Percentiles rank a stretch among this genome's conserved stretches.
phyloP scores from a whole-genome alignment of 2,329 filamentous ascomycete genomes.

The Fusarium chaquense region DNA sequence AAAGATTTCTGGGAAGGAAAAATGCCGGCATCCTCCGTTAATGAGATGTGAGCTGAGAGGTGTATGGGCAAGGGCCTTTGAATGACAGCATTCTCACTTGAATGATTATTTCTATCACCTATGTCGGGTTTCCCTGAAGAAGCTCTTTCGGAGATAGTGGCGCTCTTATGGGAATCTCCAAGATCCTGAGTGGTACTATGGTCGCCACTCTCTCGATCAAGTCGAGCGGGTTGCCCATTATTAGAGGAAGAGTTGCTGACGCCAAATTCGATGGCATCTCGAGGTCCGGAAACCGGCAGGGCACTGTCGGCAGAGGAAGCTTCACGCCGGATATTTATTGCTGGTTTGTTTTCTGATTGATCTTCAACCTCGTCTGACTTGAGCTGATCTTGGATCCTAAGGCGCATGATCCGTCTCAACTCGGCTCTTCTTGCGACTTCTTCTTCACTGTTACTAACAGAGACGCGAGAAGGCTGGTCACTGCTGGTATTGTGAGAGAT shows the following conservation, averaged over 20 bases:
- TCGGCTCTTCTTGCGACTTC: constrained; percentile 68
- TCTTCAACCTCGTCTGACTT: constrained; percentile 59
- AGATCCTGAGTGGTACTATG: neutral
- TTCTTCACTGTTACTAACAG: constrained; percentile 62
- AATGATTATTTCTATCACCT: neutral
- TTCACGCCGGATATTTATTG: constrained; percentile 42
- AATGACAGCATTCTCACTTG: neutral
- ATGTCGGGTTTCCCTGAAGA: neutral
- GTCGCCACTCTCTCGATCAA: constrained; percentile 9
- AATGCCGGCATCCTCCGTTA: constrained; percentile 15
- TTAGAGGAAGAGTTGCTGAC: constrained; percentile 29
- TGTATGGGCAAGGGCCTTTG: neutral
- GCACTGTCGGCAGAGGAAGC: constrained; percentile 48
- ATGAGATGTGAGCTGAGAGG: constrained; percentile 2
- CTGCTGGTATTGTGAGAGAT: constrained; percentile 59
- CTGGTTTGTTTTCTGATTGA: constrained; percentile 47
- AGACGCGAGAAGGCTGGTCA: constrained; percentile 56
- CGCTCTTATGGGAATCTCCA: neutral
- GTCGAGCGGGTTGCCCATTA: neutral
- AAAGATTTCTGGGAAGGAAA: constrained; percentile 29
- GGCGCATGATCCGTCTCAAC: constrained; percentile 65
- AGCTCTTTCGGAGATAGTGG: neutral
- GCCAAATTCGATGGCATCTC: constrained; percentile 64
- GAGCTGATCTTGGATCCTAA: constrained; percentile 69
- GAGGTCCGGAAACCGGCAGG: constrained; percentile 56